phyloP scores from a whole-genome alignment of 495 filamentous ascomycete species.

The Podospora pseudoanserina region DNA sequence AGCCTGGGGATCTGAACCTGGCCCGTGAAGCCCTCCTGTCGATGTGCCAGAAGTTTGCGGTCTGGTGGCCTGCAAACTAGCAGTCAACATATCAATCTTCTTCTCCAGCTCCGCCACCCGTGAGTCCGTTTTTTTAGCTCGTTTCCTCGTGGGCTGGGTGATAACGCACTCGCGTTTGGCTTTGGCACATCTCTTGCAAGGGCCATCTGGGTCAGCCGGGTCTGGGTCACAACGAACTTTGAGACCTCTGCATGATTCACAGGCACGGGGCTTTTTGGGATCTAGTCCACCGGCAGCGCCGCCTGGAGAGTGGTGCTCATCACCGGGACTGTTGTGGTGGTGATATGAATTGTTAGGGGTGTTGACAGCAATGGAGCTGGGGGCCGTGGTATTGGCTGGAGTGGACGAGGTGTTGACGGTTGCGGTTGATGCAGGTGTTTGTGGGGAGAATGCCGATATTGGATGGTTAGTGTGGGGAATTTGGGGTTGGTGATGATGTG shows the following conservation, averaged over 20 bases:
- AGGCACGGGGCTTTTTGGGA: conserved; percentile 79
- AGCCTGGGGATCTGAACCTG: not conserved
- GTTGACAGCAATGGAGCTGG: not conserved
- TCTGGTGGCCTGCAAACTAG: conserved; percentile 61
- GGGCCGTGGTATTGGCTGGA: not conserved
- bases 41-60: conserved; percentile 18
- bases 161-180: conserved; percentile 75
- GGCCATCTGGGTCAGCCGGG: conserved; percentile 54
- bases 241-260: conserved; percentile 82
- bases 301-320: conserved; percentile 35
- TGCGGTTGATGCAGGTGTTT: conserved; percentile 10
- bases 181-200: conserved; percentile 86
- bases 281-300: conserved; percentile 33
- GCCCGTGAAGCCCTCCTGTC: not conserved
- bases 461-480: conserved; percentile 3
- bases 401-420: not conserved
- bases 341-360: conserved; percentile 3
- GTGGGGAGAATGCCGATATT: conserved; percentile 17
- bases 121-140: conserved; percentile 91
- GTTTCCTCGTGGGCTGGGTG: conserved; percentile 76
- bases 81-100: conserved; percentile 87
- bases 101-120: conserved; percentile 90
- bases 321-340: conserved; percentile 18
- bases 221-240: conserved; percentile 89
- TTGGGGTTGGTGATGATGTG: conserved; percentile 2